phyloP scores from a whole-genome alignment of 2,329 filamentous ascomycete genomes.

The Thermomyces lanuginosus region DNA sequence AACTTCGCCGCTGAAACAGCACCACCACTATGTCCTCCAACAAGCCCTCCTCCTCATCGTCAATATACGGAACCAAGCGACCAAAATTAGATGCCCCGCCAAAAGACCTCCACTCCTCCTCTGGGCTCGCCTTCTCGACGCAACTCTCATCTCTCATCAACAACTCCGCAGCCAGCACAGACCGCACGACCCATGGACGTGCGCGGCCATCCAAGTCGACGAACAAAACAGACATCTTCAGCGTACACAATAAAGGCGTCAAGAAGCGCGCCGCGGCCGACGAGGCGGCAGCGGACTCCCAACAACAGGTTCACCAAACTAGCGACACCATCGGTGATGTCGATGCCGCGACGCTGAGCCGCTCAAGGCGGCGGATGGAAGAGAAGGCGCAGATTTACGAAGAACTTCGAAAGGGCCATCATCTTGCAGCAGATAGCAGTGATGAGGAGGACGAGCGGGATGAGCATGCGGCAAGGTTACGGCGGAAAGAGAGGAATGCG shows the following conservation, averaged over 20 bases:
- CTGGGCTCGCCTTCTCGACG: slow-evolving; percentile 70
- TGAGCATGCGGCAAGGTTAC: slow-evolving; percentile 40
- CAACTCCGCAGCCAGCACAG: slow-evolving; percentile 28
- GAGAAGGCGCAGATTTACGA: slow-evolving; percentile 80
- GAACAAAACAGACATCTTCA: slow-evolving; percentile 58
- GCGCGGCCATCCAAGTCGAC: slow-evolving; percentile 29
- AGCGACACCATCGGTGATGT: slow-evolving; percentile 44
- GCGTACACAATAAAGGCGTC: slow-evolving; percentile 45
- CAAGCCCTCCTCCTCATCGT: slow-evolving; percentile 23
- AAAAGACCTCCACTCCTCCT: slow-evolving; percentile 52
- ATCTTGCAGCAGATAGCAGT: slow-evolving; percentile 35
- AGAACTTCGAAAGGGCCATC: slow-evolving; percentile 79
- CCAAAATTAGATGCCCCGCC: slow-evolving; percentile 44
- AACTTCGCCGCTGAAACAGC: too few relatives aligned
- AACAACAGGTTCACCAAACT: slow-evolving; percentile 45
- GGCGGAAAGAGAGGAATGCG: slow-evolving; percentile 36
- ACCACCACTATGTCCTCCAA: slow-evolving; percentile 46
- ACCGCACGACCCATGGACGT: slow-evolving; percentile 14
- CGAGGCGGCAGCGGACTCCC: slow-evolving; percentile 36
- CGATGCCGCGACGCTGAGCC: slow-evolving; percentile 42
- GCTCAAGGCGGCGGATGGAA: slow-evolving; percentile 67
- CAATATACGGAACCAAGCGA: slow-evolving; percentile 59
- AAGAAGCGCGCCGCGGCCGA: slow-evolving; percentile 48
- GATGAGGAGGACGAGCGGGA: slow-evolving; percentile 21
- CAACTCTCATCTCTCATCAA: slow-evolving; percentile 71